Evolutionary conservation across 1,284 basidiomycete species (phyloP), one percentile per base, ranked within the genome.

Genomic region (Cutaneotrichosporon arboriforme): DNA sequence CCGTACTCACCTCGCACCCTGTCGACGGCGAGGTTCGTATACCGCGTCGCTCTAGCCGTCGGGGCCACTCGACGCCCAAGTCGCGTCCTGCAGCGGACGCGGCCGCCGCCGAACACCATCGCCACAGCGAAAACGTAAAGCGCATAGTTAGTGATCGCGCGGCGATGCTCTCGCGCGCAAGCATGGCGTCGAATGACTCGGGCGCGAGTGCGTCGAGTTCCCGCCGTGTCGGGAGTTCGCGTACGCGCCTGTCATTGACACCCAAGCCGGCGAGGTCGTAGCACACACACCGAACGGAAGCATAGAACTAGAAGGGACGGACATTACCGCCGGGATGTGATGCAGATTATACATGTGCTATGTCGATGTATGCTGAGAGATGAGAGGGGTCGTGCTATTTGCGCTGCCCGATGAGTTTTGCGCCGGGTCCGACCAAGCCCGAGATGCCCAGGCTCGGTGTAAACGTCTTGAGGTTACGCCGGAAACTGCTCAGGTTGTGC

Each of bases 401-500:
- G 17, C 39, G 38, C 22, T 41, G 59, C 34, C 71, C 71, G 21
- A 71, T 55, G 20, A 73, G 59, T 52, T 65, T 69, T 2, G 69
- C 58, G 3, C 66, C 67, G 1, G 18, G 40, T 3, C 59, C 59
- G 12, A 47, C 51, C 3, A 69, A 52, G 0, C 70, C 70, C 13
- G 62, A 58, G 15, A 72, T 55, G 5, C 65, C 66, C 23, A 74
- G 53, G n/a, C 58, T 56, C 13, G 69, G 69, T 15, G 49, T 47
- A 52, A 73, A 58, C 15, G 58, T 58, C 51, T 72, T 73, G 48
- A 71, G 54, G 4, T 58, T 61, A 20, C 65, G 61, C 31, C 64
- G 54, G 53, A 73, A 73, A 12, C 56, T 36, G 33, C 20, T 23
- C 20, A 59, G 37, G 39, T 51, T 53, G 13, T 48, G 9, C 4